phyloP scores from a whole-genome alignment of 1,139 yeast genomes.

The Geotrichum citri-aurantii region DNA sequence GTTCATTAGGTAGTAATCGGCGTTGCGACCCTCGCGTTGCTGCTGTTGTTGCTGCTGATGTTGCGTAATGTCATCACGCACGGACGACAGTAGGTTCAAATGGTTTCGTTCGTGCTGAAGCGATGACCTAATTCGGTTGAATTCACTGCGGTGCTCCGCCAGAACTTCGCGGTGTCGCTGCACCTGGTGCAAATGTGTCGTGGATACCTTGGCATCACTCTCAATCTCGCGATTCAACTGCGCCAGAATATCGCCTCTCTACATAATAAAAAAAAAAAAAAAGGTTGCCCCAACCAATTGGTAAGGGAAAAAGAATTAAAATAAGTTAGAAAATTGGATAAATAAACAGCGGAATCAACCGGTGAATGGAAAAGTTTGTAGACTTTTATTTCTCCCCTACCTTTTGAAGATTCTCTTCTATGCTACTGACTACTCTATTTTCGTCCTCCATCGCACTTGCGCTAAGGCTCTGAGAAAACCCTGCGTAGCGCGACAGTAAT shows the following conservation, averaged over 20 bases:
- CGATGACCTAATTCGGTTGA: constrained; percentile 50
- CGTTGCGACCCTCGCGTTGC: constrained; percentile 40
- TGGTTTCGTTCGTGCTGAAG: constrained; percentile 73
- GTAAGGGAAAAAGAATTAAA: background rate
- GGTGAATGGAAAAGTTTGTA: too few relatives aligned
- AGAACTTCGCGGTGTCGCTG: constrained; percentile 76
- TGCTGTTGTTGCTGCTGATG: constrained; percentile 30
- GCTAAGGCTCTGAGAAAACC: constrained; percentile 48
- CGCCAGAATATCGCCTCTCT: constrained; percentile 42
- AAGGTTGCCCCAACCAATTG: background rate
- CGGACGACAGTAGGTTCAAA: constrained; percentile 64
- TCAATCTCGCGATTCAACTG: constrained; percentile 46
- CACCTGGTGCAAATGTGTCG: constrained; percentile 74
- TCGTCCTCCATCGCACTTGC: constrained; percentile 48
- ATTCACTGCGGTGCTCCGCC: constrained; percentile 63
- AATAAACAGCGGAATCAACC: too few relatives aligned
- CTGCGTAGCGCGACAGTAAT: constrained; percentile 47
- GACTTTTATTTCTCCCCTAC: too few relatives aligned
- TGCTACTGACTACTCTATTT: constrained; percentile 38
- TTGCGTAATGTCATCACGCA: constrained; percentile 67
- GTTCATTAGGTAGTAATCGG: constrained; percentile 66
- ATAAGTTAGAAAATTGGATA: background rate
- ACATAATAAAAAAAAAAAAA: constrained; percentile 12
- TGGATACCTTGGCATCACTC: constrained; percentile 53
- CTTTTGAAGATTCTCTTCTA: constrained; percentile 40